Base-by-base conservation (phyloP, 129 eudicot species). In the Lactuca saligna region DNA sequence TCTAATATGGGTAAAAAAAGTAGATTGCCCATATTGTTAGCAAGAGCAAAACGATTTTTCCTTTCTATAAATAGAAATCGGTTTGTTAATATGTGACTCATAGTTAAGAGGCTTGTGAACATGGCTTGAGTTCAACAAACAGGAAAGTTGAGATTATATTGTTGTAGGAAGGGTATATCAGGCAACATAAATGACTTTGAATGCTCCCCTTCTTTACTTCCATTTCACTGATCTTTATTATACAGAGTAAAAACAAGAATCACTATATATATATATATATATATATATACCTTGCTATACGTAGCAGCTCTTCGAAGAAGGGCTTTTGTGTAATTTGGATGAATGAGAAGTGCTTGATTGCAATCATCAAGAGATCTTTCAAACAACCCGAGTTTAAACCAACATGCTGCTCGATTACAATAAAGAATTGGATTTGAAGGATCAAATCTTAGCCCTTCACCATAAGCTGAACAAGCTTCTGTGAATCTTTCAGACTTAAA, bases 401-500 rank as follows among this genome's bases (percentile, higher is more conserved):
- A 89, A 80, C 99, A 94, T 71, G 95, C 95, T 35, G 99, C 99
- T 64, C 99, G 80, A 58, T 94, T 94, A 83, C 93, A 85, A 71
- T 75, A 90, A 14, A 94, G 87, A 82, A 90, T 90, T 2, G 99
- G 81, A 73, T 81, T 94, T 37, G 82, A 73, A 29, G 96, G 87
- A 82, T 94, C 97, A 25, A 76, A 78, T 61, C 71, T 83, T 1
- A 94, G 86, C 66, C 99, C 99, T 70, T 94, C 99, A 53, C 81
- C 96, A 78, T 94, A 94, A 69, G 99, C 99, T 5, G 83, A 64
- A 68, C 91, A 94, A 44, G 99, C 99, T 81, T 94, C 97, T 1
- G 99, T 87, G 60, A 76, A 85, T 76, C 96, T 87, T 72, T 94
- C 97, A 3, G 97, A 81, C 55, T 90, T 89, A 57, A 81, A 90